Evolutionary conservation across 1,284 basidiomycete genomes (phyloP), one percentile per base, ranked within the genome.

Genomic region (Ustilago xerochloae): DNA sequence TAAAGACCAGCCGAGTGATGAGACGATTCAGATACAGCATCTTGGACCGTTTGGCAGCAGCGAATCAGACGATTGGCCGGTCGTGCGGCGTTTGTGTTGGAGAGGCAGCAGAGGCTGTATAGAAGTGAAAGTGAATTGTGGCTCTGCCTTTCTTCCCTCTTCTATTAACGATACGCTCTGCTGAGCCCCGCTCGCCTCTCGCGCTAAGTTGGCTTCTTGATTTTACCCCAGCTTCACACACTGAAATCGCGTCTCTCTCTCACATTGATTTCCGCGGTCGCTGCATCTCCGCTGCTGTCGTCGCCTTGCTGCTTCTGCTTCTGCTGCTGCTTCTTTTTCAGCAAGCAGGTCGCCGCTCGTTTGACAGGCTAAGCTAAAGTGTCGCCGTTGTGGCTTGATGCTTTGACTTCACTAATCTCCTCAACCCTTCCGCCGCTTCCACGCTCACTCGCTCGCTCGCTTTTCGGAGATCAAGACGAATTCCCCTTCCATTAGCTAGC

Each of bases 221-320:
- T n/a, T n/a, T n/a, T n/a, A n/a, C n/a, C n/a, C n/a, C n/a, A n/a
- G n/a, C n/a, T n/a, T n/a, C n/a, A n/a, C n/a, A n/a, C n/a, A n/a
- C n/a, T n/a, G n/a, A n/a, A n/a, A n/a, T n/a, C n/a, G n/a, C n/a
- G n/a, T n/a, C n/a, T n/a, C n/a, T n/a, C n/a, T n/a, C n/a, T n/a
- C n/a, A n/a, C n/a, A n/a, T n/a, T n/a, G n/a, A n/a, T n/a, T n/a
- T n/a, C n/a, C n/a, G n/a, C n/a, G 48, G 49, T 39, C 28, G 59
- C 45, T 53, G 50, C 48, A 51, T 57, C 43, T 43, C 55, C 36
- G 62, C 55, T 28, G 47, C 47, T 49, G 13, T 35, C 7, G 20
- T 29, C 8, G 22, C n/a, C n/a, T n/a, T n/a, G n/a, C n/a, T n/a
- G n/a, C n/a, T n/a, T 43, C 55, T 30, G 62, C 55, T 28, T 39